These are phyloP conservation scores for Saccharomycopsis capsularis DNA, from an alignment of 805 yeast genomes.

Conservation along the genomic window DNA sequence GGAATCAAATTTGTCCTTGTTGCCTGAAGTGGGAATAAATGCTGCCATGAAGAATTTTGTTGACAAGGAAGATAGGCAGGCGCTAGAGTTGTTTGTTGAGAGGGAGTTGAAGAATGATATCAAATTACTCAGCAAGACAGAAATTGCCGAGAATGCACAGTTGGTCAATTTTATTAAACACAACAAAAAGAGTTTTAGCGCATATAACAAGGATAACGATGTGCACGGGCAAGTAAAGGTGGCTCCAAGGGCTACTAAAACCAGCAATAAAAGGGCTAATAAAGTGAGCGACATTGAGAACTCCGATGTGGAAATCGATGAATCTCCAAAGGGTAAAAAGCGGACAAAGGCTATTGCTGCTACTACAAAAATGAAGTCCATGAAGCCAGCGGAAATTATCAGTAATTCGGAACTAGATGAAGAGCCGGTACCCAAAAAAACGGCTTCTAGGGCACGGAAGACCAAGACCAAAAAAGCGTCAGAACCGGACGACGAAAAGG, in stretches of 20 bases:
- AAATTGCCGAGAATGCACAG: conserved; percentile 11
- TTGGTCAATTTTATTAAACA: not conserved
- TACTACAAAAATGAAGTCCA: not conserved
- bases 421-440: not conserved
- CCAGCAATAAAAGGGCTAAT: not conserved
- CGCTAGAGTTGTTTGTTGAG: conserved; percentile 58
- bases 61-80: conserved; percentile 74
- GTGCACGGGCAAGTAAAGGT: not conserved
- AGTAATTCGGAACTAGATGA: not conserved
- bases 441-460: not conserved
- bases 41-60: conserved; percentile 67
- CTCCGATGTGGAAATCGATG: not conserved
- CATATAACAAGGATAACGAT: not conserved
- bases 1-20: conserved; percentile 55
- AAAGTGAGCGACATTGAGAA: not conserved
- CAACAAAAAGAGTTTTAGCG: not conserved
- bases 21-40: conserved; percentile 71
- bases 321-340: not conserved
- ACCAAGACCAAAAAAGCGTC: not conserved
- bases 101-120: conserved; percentile 49
- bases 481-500: too few species aligned
- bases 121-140: conserved; percentile 34
- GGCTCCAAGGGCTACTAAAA: not conserved
- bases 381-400: too few species aligned
- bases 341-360: not conserved